Evolutionary conservation across 768 basidiomycete genomes (phyloP), one percentile per base, ranked within the genome.

Genomic region (Leccinum olivaceopallidum): DNA sequence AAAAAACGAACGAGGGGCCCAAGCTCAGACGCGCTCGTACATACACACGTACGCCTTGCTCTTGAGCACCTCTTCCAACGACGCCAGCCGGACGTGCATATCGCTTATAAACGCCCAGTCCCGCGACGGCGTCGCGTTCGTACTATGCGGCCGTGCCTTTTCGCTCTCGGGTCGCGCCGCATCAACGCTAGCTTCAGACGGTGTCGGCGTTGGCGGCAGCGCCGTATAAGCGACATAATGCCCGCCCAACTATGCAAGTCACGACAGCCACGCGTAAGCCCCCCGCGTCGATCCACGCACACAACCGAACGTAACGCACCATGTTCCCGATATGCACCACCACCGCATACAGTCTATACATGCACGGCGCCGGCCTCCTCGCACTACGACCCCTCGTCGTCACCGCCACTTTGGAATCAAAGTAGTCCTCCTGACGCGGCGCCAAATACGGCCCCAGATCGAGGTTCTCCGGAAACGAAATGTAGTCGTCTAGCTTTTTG

Each of bases 81-180:
- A 84, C 10, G 89, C 85, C 51, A 91, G 76, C 50, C 90, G 81
- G n/a, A 98, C 94, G 50, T 84, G 76, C 3, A 90, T 92, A 70
- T 98, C 95, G 66, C 93, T 95, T 74, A 96, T 88, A 71, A 90
- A 95, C 51, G 91, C 92, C 95, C 95, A 98, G 62, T 90, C 85
- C 48, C 94, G 58, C 26, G 62, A 34, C 4, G 55, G 32, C 26
- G 63, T 20, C 18, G 7, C 20, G 32, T 34, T 34, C 32, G 32
- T 34, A 1, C 12, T 13, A 8, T 60, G 60, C 30, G 60, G 14
- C 14, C 50, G 42, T 0, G 48, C 47, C 37, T 62, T 70, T 44
- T 65, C 66, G 32, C 53, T 49, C 39, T 61, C 63, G 6, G 63
- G 22, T 2, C 24, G 60, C 3, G 18, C 39, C 6, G 24, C 36